These are phyloP conservation scores for Euphorbia peplus DNA, from an alignment of 345 rosid genomes.

Conservation along the genomic window DNA sequence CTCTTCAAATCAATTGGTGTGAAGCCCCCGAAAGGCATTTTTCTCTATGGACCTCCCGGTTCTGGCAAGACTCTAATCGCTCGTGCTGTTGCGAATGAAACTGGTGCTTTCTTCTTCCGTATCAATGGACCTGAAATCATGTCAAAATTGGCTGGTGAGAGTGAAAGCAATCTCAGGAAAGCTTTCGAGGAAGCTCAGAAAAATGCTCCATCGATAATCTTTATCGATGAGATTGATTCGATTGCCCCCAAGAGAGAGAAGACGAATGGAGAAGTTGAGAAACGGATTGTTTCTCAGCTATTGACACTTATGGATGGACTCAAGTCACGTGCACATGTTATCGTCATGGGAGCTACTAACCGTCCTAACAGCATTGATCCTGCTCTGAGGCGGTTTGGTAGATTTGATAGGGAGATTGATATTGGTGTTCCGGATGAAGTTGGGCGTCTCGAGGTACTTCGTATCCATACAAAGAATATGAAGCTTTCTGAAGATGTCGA, in stretches of 20 bases:
- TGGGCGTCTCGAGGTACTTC: too few relatives aligned
- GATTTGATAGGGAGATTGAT: too few relatives aligned
- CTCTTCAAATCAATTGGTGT: conserved; percentile 99
- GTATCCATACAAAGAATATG: too few relatives aligned
- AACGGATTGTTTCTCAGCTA: conserved; percentile 94
- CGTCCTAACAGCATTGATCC: too few relatives aligned
- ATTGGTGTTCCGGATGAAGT: too few relatives aligned
- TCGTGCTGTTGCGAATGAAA: conserved; percentile 90
- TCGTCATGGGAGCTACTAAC: too few relatives aligned
- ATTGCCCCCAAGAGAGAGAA: conserved; percentile 97
- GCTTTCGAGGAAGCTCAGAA: conserved; percentile 98
- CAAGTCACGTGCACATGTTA: too few relatives aligned
- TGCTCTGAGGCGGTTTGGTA: too few relatives aligned
- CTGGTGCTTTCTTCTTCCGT: conserved; percentile 95
- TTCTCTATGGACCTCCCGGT: conserved; percentile 57
- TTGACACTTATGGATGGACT: conserved; percentile 95
- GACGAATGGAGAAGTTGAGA: conserved; percentile 95
- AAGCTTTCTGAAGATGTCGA: too few relatives aligned
- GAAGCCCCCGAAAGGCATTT: conserved; percentile 93
- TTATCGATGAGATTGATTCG: conserved; percentile 89
- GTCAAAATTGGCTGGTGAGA: too few relatives aligned
- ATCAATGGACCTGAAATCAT: too few relatives aligned
- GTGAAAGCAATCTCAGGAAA: conserved; percentile 87
- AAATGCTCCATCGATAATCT: conserved; percentile 92
- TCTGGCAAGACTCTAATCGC: conserved; percentile 80